phyloP scores from a whole-genome alignment of 805 yeast species.

The Candida incommunis region DNA sequence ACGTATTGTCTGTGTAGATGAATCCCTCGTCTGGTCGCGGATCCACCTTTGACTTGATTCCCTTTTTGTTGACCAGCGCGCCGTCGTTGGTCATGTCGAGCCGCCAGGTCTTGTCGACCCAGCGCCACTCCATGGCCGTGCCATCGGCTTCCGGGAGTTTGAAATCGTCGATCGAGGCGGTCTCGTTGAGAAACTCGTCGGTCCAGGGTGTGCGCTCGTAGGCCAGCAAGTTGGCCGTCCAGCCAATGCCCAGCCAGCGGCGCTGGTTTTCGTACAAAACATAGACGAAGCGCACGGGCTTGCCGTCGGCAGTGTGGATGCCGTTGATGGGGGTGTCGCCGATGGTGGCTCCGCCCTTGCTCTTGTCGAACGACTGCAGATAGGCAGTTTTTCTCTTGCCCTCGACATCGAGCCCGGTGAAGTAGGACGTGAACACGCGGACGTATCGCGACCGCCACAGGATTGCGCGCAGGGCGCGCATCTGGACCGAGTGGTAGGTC shows the following conservation, averaged over 20 bases:
- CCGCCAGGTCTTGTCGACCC: conserved; percentile 92
- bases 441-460: conserved; percentile 71
- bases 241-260: conserved; percentile 94
- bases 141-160: conserved; percentile 61
- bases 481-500: conserved; percentile 78
- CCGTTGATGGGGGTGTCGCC: not conserved
- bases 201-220: conserved; percentile 97
- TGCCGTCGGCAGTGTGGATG: conserved; percentile 14
- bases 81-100: conserved; percentile 83
- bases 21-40: conserved; percentile 76
- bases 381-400: conserved; percentile 21
- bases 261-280: conserved; percentile 91
- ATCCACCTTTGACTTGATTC: conserved; percentile 33
- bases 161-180: conserved; percentile 62
- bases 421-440: conserved; percentile 58
- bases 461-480: conserved; percentile 67
- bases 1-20: conserved; percentile 80
- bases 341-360: not conserved
- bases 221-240: conserved; percentile 85
- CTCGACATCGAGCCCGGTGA: conserved; percentile 72
- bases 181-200: conserved; percentile 83
- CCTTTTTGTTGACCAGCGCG: conserved; percentile 41
- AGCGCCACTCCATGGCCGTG: conserved; percentile 73
- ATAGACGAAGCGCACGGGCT: conserved; percentile 71
- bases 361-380: conserved; percentile 28